Conservation (phyloP, 305 asterid genomes). For the Fraxinus sp. region DNA sequence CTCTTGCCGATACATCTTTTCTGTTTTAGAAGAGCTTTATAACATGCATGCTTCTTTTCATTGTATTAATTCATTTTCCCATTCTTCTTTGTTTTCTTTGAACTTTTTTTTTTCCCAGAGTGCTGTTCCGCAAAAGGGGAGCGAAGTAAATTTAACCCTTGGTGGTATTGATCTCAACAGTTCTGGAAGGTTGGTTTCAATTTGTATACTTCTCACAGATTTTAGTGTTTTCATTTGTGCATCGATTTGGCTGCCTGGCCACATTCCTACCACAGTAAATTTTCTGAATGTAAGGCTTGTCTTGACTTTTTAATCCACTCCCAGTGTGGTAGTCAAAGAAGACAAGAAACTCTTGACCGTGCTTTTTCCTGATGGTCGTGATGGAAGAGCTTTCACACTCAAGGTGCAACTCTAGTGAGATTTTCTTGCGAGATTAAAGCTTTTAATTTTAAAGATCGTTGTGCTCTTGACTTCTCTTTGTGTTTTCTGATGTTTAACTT, state of each 20-base stretch:
- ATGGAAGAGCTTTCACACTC: conserved; percentile 96
- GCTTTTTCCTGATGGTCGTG: conserved; percentile 92
- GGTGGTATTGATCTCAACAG: conserved; percentile 99
- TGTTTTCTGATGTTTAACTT: neutral
- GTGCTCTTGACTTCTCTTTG: conserved; percentile 1
- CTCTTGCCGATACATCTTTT: neutral
- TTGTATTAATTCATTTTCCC: neutral
- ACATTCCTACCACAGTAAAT: conserved; percentile 9
- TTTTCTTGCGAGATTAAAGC: conserved; percentile 11
- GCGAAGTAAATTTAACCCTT: conserved; percentile 93
- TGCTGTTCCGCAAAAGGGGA: conserved; percentile 71
- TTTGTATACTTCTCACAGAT: conserved; percentile 7
- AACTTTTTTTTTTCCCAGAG: conserved; percentile 40
- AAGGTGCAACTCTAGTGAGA: conserved; percentile 56
- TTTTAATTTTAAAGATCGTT: conserved; percentile 12
- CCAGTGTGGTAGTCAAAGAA: conserved; percentile 96
- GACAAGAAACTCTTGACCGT: conserved; percentile 94
- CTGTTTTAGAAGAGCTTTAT: neutral
- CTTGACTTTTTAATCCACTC: conserved; percentile 33
- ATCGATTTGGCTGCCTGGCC: conserved; percentile 12
- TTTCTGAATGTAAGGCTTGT: conserved; percentile 2
- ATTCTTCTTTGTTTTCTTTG: conserved; percentile 9
- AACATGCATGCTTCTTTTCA: conserved; percentile 4
- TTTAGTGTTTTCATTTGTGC: conserved; percentile 7
- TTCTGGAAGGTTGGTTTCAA: conserved; percentile 95